Evolutionary conservation across 2,329 filamentous ascomycete species (phyloP), one percentile per base, ranked within the genome.

Genomic region (Chrysoporthe deuterocubensis): DNA sequence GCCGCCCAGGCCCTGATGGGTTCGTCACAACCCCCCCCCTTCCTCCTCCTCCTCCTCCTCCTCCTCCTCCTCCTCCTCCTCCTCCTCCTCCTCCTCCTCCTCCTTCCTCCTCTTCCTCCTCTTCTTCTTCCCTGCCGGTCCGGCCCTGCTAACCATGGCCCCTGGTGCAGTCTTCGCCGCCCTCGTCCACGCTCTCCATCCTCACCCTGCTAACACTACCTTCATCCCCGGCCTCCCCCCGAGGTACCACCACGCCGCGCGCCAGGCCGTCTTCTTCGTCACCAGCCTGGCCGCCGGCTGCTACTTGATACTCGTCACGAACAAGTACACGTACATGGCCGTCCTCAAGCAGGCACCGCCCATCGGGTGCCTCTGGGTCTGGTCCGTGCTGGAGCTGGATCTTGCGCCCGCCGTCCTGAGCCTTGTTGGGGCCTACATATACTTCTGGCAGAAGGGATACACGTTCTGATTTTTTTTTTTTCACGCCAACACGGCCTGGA

Each of bases 281-380:
- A 81, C 84, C 34, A 89, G 90, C 71, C 78, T 90, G 8, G 77
- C 75, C 11, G 82, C 88, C 0, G 96, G 96, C 1, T 92, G 89
- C 79, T 94, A 93, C 78, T 82, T 97, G 70, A 90, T 98, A 61
- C 84, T 92, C 72, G 88, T 94, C 64, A 93, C 92, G 37, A 98
- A 97, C 75, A 85, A 83, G 42, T 87, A 89, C 71, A 88, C 90
- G 4, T 98, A 97, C 75, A 89, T 96, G 73, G 91, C 92, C 7
- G 89, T 97, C 26, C 94, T 98, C 93, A 96, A 97, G 81, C 89
- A 89, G 71, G 92, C 94, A 0, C 96, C 96, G n/a, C 90, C 94
- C 5, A 78, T 97, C 16, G 96, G 93, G 0, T 95, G 92, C 52
- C 78, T 98, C 21, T 98, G 95, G 94, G 86, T 98, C 4, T 98